Evolutionary conservation across 371 early-diverging fungal genomes (phyloP), one percentile per base, ranked within the genome.

Genomic region (Mucor saturninus): DNA sequence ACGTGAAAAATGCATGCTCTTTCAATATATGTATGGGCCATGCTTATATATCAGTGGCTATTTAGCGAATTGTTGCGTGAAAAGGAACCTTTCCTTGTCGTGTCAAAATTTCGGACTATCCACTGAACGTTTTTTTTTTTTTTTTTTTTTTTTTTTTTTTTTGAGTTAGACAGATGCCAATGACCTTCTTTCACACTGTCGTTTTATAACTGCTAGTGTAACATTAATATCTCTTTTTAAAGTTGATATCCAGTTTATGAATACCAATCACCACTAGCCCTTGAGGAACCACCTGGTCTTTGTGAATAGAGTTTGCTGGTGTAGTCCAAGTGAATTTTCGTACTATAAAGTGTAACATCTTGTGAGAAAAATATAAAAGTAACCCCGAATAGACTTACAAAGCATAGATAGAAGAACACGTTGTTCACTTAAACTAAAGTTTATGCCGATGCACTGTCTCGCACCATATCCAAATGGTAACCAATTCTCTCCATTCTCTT

Each of bases 351-450:
- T 35, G 35, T 35, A 35, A 35, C 35, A 35, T 35, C 35, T 8
- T 35, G 35, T 35, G 35, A 35, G 21, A 21, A 21, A 21, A 21
- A 21, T 21, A 21, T 21, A 21, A 21, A 21, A 21, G 21, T 21
- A 35, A 35, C 35, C 35, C 35, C 9, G 35, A 35, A 35, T 6
- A 51, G 11, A 59, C 56, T 49, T 67, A 70, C 70, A 53, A 10
- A 85, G 48, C 74, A 81, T 72, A 14, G 72, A 65, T n/a, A 81
- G 54, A 2, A 78, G 35, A 9, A 85, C 62, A 8, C 80, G 71
- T 61, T 81, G 83, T 40, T 81, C 80, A 28, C 73, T 58, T 45
- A 85, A 54, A 6, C 80, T 73, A 54, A 79, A 75, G 51, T 75
- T 75, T 71, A 76, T 85, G 57, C 79, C 76, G 40, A 79, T 42